Evolutionary conservation across 495 filamentous ascomycete species (phyloP).

Genomic region (Apodospora peruviana): DNA sequence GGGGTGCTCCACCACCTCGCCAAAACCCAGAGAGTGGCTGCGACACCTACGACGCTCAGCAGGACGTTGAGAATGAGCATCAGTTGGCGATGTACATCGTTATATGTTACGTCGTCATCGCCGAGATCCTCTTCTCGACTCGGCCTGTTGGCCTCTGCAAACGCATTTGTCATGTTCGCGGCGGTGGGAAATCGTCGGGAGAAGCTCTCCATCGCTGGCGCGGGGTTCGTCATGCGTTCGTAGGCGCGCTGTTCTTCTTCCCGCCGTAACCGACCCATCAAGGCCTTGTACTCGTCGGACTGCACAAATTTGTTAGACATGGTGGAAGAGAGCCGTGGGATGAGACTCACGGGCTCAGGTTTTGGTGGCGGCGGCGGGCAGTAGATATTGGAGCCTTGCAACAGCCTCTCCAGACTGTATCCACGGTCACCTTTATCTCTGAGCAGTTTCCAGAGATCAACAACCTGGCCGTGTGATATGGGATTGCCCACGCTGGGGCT

Average conservation of each 20-base stretch:
- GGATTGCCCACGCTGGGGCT: conserved; percentile 55
- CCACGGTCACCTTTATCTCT: conserved; percentile 21
- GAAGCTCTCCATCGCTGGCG: conserved; percentile 50
- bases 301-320: conserved; percentile 32
- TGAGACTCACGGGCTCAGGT: conserved; percentile 63
- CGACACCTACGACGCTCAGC: conserved; percentile 66
- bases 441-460: conserved; percentile 59
- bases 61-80: conserved; percentile 70
- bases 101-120: conserved; percentile 54
- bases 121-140: conserved; percentile 32
- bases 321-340: background rate
- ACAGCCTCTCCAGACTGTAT: conserved; percentile 54
- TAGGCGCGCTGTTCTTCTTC: conserved; percentile 77
- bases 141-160: conserved; percentile 41
- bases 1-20: conserved; percentile 67
- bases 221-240: conserved; percentile 64
- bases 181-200: conserved; percentile 51
- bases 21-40: conserved; percentile 65
- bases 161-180: conserved; percentile 40
- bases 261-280: conserved; percentile 78
- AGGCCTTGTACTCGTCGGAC: conserved; percentile 79
- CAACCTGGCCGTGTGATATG: conserved; percentile 74
- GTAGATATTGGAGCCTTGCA: conserved; percentile 70
- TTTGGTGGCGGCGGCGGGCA: conserved; percentile 71
- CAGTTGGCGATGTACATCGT: conserved; percentile 70